Base-by-base conservation (phyloP, 2,329 filamentous ascomycete genomes). In the Ophiostoma angusticollis region DNA sequence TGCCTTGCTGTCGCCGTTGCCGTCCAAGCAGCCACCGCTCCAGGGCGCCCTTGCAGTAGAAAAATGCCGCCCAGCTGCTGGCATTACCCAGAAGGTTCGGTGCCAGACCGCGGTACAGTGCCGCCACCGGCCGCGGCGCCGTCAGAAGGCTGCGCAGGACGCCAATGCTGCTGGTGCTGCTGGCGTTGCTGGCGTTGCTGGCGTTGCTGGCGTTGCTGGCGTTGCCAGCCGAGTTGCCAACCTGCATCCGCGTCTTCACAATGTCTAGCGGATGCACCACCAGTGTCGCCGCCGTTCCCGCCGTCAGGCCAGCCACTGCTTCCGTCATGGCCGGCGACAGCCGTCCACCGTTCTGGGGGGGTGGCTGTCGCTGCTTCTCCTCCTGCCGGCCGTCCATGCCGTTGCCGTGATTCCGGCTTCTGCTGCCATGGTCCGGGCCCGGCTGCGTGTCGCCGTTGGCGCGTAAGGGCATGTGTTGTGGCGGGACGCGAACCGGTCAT, bases 161-260 rank as follows among this genome's bases (percentile, higher is more conserved):
- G n/a, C n/a, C n/a, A n/a, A n/a, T n/a, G n/a, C n/a, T n/a, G n/a
- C n/a, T n/a, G n/a, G n/a, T n/a, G n/a, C n/a, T n/a, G n/a, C n/a
- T n/a, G n/a, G n/a, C n/a, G n/a, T n/a, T n/a, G n/a, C n/a, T n/a
- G n/a, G n/a, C n/a, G n/a, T n/a, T n/a, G n/a, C n/a, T n/a, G n/a
- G n/a, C n/a, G n/a, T n/a, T n/a, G n/a, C n/a, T n/a, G n/a, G n/a
- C n/a, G n/a, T n/a, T n/a, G n/a, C n/a, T n/a, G n/a, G n/a, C n/a
- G n/a, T n/a, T n/a, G n/a, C n/a, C n/a, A n/a, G n/a, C n/a, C n/a
- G n/a, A n/a, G n/a, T n/a, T n/a, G n/a, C n/a, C n/a, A n/a, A n/a
- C n/a, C 64, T 98, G 91, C 56, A 98, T 77, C 47, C 91, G 81
- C 45, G 89, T 96, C 69, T 98, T 98, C 57, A 96, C 78, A 47